Evolutionary conservation across 1,139 yeast species (phyloP).

Genomic region (Tardiomyces depauwii): DNA sequence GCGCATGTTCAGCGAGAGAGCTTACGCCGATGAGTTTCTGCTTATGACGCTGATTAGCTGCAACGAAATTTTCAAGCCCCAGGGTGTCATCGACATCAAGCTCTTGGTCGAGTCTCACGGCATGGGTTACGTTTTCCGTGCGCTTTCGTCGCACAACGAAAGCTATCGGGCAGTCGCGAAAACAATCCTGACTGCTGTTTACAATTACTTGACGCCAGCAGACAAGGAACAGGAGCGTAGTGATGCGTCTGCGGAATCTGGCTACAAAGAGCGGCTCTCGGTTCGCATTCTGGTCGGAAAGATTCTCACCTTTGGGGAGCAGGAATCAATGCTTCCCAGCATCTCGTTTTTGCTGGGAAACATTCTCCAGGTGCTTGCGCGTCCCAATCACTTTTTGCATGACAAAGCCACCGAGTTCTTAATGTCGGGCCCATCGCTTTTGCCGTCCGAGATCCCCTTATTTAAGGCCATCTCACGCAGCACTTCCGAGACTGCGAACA

Average conservation of each 20-base stretch:
- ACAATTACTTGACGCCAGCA: not conserved
- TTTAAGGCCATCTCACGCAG: conserved; percentile 35
- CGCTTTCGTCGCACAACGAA: conserved; percentile 23
- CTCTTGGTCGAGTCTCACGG: conserved; percentile 48
- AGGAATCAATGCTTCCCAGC: conserved; percentile 27
- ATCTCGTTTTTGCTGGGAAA: conserved; percentile 39
- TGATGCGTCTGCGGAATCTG: not conserved
- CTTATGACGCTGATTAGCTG: conserved; percentile 19
- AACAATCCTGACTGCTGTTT: not conserved
- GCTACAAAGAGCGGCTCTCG: conserved; percentile 47
- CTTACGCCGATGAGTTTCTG: conserved; percentile 22
- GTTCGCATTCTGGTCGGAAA: conserved; percentile 52
- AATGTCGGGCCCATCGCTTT: conserved; percentile 41
- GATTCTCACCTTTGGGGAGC: conserved; percentile 38
- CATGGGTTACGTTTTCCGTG: conserved; percentile 45
- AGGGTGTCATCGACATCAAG: conserved; percentile 37
- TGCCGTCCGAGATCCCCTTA: conserved; percentile 53
- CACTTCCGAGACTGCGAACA: conserved; percentile 42
- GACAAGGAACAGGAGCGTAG: conserved; percentile 11
- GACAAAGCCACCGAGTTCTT: conserved; percentile 42
- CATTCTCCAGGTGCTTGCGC: conserved; percentile 44
- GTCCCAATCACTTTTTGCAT: conserved; percentile 64
- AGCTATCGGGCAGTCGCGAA: not conserved
- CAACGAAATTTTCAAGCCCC: conserved; percentile 15
- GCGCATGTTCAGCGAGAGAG: conserved; percentile 1